Percentiles rank a stretch among this genome's conserved stretches.
Evolutionary conservation across 495 filamentous ascomycete species (phyloP).

Genomic region (Viridothelium virens): DNA sequence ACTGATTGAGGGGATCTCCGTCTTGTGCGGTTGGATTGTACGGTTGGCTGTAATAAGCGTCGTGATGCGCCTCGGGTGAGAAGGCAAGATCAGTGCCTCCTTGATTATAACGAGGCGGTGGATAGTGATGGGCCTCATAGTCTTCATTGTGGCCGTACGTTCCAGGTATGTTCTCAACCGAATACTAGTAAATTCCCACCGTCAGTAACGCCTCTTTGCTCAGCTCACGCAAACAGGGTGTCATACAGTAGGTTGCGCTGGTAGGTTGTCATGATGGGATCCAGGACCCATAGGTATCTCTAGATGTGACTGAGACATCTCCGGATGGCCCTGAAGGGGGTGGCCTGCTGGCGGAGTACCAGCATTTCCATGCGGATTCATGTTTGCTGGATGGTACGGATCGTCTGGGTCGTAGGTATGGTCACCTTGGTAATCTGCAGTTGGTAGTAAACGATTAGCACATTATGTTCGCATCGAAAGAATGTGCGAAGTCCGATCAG

Average conservation of each 20-base stretch:
- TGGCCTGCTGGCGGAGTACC: constrained; percentile 51
- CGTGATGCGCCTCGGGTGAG: constrained; percentile 74
- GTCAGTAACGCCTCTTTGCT: not conserved
- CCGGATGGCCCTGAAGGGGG: constrained; percentile 53
- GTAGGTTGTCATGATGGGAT: constrained; percentile 56
- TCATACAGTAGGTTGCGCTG: constrained; percentile 65
- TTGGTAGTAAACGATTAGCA: not conserved
- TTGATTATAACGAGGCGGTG: constrained; percentile 32
- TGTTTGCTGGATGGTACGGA: constrained; percentile 49
- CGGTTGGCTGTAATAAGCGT: constrained; percentile 75
- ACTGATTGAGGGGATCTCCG: constrained; percentile 42
- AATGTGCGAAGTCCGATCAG: not conserved
- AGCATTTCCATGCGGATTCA: constrained; percentile 45
- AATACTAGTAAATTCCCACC: constrained; percentile 47
- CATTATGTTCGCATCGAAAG: not conserved
- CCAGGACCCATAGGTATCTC: constrained; percentile 56
- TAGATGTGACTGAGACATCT: constrained; percentile 38
- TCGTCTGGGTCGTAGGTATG: constrained; percentile 41
- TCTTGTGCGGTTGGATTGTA: constrained; percentile 63
- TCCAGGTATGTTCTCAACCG: constrained; percentile 65
- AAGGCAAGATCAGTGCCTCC: constrained; percentile 56
- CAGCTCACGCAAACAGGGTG: no score
- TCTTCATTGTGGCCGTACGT: constrained; percentile 62
- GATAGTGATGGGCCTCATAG: constrained; percentile 46
- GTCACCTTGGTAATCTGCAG: constrained; percentile 1